These are phyloP conservation scores for Aspergillus sp. DNA, from an alignment of 2,329 filamentous ascomycete genomes.

Conservation along the genomic window DNA sequence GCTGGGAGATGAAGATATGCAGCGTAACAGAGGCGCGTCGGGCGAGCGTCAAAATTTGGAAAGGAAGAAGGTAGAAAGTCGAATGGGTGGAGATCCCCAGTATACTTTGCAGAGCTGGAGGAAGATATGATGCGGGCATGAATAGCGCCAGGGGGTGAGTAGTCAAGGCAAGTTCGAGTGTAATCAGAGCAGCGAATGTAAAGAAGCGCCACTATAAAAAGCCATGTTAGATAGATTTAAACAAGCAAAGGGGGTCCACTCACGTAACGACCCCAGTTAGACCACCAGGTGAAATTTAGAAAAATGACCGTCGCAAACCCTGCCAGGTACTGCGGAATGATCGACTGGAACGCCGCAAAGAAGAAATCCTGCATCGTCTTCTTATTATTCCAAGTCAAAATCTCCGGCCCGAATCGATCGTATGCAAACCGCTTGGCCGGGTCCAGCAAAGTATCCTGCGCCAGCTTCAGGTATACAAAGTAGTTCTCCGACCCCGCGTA, in stretches of 20 bases:
- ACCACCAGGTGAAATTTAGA: conserved; percentile 38
- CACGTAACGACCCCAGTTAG: conserved; percentile 42
- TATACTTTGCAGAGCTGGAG: conserved; percentile 20
- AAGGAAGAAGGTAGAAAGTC: conserved; percentile 61
- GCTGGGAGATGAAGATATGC: conserved; percentile 78
- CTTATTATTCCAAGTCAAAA: conserved; percentile 54
- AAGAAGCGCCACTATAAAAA: conserved; percentile 45
- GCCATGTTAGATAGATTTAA: conserved; percentile 19
- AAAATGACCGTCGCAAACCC: conserved; percentile 32
- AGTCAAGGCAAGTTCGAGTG: conserved; percentile 54
- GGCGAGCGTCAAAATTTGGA: conserved; percentile 72
- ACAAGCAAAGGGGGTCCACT: conserved; percentile 19
- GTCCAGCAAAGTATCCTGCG: conserved; percentile 76
- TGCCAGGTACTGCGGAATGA: conserved; percentile 35
- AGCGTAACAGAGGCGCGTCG: conserved; percentile 72
- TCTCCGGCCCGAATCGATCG: conserved; percentile 76
- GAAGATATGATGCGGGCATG: conserved; percentile 29
- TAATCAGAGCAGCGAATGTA: conserved; percentile 50
- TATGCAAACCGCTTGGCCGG: conserved; percentile 78
- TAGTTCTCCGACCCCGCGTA: conserved; percentile 40
- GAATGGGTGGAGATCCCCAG: conserved; percentile 39
- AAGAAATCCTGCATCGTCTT: conserved; percentile 69
- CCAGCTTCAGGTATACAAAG: conserved; percentile 80
- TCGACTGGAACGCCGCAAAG: conserved; percentile 54
- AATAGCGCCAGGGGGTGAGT: conserved; percentile 46